These are phyloP conservation scores for Ceratocystis papillata DNA, from an alignment of 2,329 filamentous ascomycete species.

Conservation along the genomic window DNA sequence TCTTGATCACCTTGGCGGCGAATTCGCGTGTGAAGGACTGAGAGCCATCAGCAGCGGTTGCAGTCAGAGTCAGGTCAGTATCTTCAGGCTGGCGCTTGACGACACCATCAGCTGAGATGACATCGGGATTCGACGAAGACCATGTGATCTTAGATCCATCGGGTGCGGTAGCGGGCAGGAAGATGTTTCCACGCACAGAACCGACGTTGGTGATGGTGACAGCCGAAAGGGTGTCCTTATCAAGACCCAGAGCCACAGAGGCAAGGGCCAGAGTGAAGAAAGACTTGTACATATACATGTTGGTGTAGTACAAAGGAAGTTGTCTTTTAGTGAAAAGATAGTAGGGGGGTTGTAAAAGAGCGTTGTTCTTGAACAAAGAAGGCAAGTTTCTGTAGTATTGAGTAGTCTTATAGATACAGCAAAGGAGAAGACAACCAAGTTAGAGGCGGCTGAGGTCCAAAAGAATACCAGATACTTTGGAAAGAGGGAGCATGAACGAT, in stretches of 20 bases:
- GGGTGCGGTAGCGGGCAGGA: conserved; percentile 29
- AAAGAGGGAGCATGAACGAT: neutral
- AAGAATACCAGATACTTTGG: neutral
- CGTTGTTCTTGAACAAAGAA: neutral
- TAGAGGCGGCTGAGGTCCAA: neutral
- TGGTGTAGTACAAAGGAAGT: conserved; percentile 1
- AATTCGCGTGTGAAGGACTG: conserved; percentile 28
- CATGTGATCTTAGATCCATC: conserved; percentile 32
- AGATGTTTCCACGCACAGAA: conserved; percentile 34
- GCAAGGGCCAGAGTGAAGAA: conserved; percentile 20
- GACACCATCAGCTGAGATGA: conserved; percentile 32
- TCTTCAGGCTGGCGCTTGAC: conserved; percentile 31
- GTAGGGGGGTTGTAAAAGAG: neutral
- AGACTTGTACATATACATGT: conserved; percentile 16
- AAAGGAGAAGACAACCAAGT: neutral
- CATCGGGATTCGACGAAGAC: conserved; percentile 30
- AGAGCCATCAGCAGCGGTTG: conserved; percentile 29
- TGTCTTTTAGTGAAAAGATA: neutral
- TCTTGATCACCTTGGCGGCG: conserved; percentile 32
- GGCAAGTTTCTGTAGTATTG: neutral
- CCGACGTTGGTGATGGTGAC: conserved; percentile 31
- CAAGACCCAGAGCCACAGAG: conserved; percentile 17
- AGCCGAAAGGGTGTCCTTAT: conserved; percentile 25
- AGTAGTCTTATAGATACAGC: neutral
- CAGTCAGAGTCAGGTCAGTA: conserved; percentile 31